Evolutionary conservation across 441 rosid genomes (phyloP), one percentile per base, ranked within the genome.

Genomic region (Metrosideros polymorpha): DNA sequence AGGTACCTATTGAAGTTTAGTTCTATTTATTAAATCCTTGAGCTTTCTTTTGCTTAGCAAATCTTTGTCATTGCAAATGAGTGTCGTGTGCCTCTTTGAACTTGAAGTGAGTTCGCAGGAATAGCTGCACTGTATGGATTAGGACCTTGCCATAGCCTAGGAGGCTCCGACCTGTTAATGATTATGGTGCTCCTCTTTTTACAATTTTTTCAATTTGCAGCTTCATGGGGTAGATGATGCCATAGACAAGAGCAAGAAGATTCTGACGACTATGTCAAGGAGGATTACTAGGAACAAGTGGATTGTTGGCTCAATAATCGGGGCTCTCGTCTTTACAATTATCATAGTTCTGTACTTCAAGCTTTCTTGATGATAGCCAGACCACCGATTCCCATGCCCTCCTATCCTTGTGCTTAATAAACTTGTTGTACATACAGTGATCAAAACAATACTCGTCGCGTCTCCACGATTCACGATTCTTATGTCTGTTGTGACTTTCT

Each of bases 271-370:
- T 84, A 94, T 93, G 97, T 93, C 95, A 0, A 89, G 93, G 85
- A 93, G 95, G 91, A 92, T 94, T 83, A 91, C 93, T 12, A 88
- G 92, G 90, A 92, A 93, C 93, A 94, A 94, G 86, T 93, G 95
- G 95, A 93, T 94, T 0, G 85, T 91, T 84, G 89, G 84, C 88
- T 93, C 94, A 3, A 88, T 93, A 15, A 94, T 93, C 9, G 92
- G 85, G 54, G 97, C 94, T 89, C 95, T 94, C 17, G 87, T 93
- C 82, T 85, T 94, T 76, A 92, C 94, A 83, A 92, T 94, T 76
- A 86, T 94, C 84, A 42, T 94, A 45, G 90, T 94, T 88, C 91
- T 94, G 82, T 90, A 90, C 86, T 92, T 57, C 87, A 94, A 94
- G 92, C 89, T 93, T 85, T 92, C 95, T 52, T 71, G 79, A 71